Evolutionary conservation across 805 yeast genomes (phyloP).

Genomic region (Candida railenensis): DNA sequence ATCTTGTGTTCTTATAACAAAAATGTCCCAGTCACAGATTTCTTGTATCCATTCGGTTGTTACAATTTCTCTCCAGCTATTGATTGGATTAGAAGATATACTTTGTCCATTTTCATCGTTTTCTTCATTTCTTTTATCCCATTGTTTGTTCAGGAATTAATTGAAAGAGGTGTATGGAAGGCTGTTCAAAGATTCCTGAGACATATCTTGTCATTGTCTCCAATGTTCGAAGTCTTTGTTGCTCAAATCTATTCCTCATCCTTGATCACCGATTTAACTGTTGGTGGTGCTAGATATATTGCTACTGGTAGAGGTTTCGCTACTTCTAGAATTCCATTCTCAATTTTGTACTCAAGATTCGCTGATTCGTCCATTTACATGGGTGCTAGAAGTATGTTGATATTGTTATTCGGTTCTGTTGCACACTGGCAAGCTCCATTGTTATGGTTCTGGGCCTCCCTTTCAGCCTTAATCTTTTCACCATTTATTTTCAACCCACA

Average conservation of each 20-base stretch:
- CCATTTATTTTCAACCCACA: slow-evolving; percentile 97
- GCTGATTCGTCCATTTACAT: slow-evolving; percentile 78
- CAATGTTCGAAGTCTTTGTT: slow-evolving; percentile 76
- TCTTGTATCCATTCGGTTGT: slow-evolving; percentile 67
- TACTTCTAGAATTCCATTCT: slow-evolving; percentile 66
- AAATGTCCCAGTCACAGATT: slow-evolving; percentile 59
- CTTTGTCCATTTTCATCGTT: slow-evolving; percentile 70
- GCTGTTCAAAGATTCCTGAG: slow-evolving; percentile 62
- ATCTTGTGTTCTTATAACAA: slow-evolving; percentile 60
- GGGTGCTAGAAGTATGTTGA: slow-evolving; percentile 77
- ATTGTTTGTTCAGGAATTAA: slow-evolving; percentile 70
- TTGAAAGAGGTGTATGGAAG: slow-evolving; percentile 73
- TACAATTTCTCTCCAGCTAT: slow-evolving; percentile 67
- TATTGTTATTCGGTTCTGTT: slow-evolving; percentile 70
- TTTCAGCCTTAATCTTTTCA: slow-evolving; percentile 82
- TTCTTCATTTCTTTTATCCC: slow-evolving; percentile 76
- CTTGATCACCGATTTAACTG: slow-evolving; percentile 60
- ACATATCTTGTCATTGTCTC: slow-evolving; percentile 70
- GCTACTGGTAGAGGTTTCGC: slow-evolving; percentile 86
- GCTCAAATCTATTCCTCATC: slow-evolving; percentile 76
- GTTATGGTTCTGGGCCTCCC: slow-evolving; percentile 96
- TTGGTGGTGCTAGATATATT: slow-evolving; percentile 81
- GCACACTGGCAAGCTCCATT: slow-evolving; percentile 91
- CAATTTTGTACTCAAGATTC: slow-evolving; percentile 65
- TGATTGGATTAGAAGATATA: slow-evolving; percentile 72